Evolutionary conservation across 1,284 basidiomycete genomes (phyloP), one percentile per base, ranked within the genome.

Genomic region (Puccinia brachypodii): DNA sequence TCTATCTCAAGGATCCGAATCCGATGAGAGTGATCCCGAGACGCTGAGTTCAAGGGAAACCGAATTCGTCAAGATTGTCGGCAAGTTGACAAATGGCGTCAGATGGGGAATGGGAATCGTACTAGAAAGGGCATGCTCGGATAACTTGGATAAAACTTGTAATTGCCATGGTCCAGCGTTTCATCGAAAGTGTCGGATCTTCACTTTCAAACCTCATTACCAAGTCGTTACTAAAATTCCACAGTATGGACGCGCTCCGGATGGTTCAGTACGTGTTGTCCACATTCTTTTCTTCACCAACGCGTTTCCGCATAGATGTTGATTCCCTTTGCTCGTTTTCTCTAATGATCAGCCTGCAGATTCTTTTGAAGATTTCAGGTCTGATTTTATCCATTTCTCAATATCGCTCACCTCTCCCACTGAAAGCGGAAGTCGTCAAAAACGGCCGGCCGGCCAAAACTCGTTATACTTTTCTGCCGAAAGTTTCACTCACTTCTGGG

Each of bases 361-460:
- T 87, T 96, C 95, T 0, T 98, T 91, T 87, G 90, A 90, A 82
- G 93, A 91, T 1, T 98, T 98, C 88, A 91, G 96, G 44, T 97
- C 95, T 9, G 92, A 98, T 87, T 97, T 94, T 86, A 92, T 98
- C 82, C 96, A 99, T 87, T 90, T 97, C 78, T 95, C 95, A 0
- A 89, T 96, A 68, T 98, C 95, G 0, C 88, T 98, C 82, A 90
- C 90, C 50, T 94, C 94, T 6, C 72, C 81, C 36, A 73, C 80
- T 38, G 80, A 82, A 53, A 53, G 40, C 31, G 64, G 62, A 47
- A 42, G 16, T 50, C 31, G 82, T 83, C 40, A 80, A 77, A 38
- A 81, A 80, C 72, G 73, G 22, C 73, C 73, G 16, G 69, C 80
- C n/a, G 87, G 85, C 9, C 87, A 88, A 83, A 98, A 93, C 87